Conservation (phyloP, 345 rosid genomes). For the Geranium rotundifolium region DNA sequence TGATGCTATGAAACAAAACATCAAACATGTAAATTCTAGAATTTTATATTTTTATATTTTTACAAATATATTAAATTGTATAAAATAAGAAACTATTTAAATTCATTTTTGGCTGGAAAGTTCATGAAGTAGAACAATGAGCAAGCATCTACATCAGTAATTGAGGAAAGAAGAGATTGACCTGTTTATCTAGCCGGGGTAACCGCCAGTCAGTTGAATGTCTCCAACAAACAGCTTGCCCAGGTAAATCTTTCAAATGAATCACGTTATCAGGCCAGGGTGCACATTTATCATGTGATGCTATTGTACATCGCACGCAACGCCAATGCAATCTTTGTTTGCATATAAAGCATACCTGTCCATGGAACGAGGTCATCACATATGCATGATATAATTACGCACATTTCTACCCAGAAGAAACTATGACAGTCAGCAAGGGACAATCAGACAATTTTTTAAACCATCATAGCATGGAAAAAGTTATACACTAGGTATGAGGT, state of each 20-base stretch:
- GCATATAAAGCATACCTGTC: slow-evolving; percentile 75
- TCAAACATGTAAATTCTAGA: background rate
- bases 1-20: background rate
- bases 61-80: background rate
- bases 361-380: slow-evolving; percentile 4
- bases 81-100: too few relatives aligned
- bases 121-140: background rate
- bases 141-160: slow-evolving; percentile 8
- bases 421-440: background rate
- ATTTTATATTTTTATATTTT: too few relatives aligned
- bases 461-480: background rate
- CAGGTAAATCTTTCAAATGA: slow-evolving; percentile 46
- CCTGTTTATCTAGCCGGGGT: slow-evolving; percentile 40
- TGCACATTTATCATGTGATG: slow-evolving; percentile 71
- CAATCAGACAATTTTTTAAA: background rate
- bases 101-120: background rate
- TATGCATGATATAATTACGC: too few relatives aligned
- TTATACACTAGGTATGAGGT: background rate
- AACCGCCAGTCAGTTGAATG: slow-evolving; percentile 60
- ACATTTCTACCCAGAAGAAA: background rate
- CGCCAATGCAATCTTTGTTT: slow-evolving; percentile 55
- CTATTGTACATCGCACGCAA: slow-evolving; percentile 52
- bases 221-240: slow-evolving; percentile 84
- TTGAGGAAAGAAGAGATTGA: slow-evolving; percentile 49
- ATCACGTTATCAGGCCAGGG: slow-evolving; percentile 64